Evolutionary conservation across 2,329 filamentous ascomycete genomes (phyloP).

Genomic region (Ophiocordyceps camponoti-floridani): DNA sequence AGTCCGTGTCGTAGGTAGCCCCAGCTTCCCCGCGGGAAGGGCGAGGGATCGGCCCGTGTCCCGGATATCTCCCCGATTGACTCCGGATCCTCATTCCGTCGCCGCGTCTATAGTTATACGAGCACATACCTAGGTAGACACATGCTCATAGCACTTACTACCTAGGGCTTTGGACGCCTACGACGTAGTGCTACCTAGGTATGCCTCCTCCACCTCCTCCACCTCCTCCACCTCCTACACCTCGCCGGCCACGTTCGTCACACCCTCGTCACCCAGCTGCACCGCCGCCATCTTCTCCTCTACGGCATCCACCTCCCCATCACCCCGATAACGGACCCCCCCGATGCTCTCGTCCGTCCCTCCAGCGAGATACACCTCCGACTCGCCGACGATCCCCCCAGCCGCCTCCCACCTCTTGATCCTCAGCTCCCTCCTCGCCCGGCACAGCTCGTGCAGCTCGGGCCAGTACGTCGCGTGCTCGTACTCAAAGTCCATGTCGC

Average conservation of each 20-base stretch:
- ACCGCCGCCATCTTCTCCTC: conserved; percentile 10
- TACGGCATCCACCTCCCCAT: conserved; percentile 6
- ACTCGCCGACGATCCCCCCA: conserved; percentile 70
- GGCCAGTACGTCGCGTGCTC: conserved; percentile 85
- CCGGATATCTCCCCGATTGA: too few species aligned
- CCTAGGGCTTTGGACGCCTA: too few species aligned
- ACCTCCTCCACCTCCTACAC: too few species aligned
- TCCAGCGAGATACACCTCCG: conserved; percentile 72
- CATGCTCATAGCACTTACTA: too few species aligned
- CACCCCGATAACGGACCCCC: conserved; percentile 11
- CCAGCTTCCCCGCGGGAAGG: too few species aligned
- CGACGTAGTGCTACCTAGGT: too few species aligned
- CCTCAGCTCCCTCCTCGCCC: conserved; percentile 43
- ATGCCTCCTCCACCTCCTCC: too few species aligned
- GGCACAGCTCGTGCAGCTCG: conserved; percentile 54
- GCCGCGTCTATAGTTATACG: too few species aligned
- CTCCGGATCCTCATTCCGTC: too few species aligned
- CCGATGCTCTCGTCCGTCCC: conserved; percentile 17
- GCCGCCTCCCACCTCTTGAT: conserved; percentile 58
- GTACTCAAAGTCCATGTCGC: conserved; percentile 77
- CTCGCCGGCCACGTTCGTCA: background rate
- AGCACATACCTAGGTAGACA: too few species aligned
- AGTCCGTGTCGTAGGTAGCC: too few species aligned
- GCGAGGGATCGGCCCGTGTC: too few species aligned
- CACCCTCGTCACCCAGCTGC: background rate